Evolutionary conservation across 2,329 filamentous ascomycete species (phyloP).

Genomic region (Chrysosphaeria jannelii): DNA sequence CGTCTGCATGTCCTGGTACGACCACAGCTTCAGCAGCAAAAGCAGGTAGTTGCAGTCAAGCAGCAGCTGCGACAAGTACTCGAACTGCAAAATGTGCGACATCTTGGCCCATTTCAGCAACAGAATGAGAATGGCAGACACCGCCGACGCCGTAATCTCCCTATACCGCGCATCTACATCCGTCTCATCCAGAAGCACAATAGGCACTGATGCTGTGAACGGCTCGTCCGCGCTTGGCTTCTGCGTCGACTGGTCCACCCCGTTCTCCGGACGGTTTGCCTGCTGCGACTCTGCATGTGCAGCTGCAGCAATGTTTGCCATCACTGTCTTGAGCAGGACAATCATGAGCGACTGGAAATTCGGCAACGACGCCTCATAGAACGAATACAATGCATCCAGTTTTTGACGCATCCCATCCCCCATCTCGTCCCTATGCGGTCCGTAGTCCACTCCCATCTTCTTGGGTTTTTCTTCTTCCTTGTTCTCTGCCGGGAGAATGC

Average conservation of each 20-base stretch:
- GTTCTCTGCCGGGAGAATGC: too few relatives aligned
- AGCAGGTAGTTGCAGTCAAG: slow-evolving; percentile 90
- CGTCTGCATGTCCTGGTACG: slow-evolving; percentile 78
- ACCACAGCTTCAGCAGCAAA: slow-evolving; percentile 72
- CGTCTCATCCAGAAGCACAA: slow-evolving; percentile 55
- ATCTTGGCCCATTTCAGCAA: slow-evolving; percentile 89
- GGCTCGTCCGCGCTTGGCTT: slow-evolving; percentile 6
- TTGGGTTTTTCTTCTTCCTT: too few relatives aligned
- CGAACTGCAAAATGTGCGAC: slow-evolving; percentile 72
- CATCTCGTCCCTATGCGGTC: slow-evolving; percentile 17
- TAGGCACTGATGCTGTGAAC: slow-evolving; percentile 14
- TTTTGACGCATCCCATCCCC: slow-evolving; percentile 28
- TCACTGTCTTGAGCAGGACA: slow-evolving; percentile 64
- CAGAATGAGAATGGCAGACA: slow-evolving; percentile 68
- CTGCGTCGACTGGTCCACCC: too few relatives aligned
- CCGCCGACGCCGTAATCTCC: slow-evolving; percentile 73
- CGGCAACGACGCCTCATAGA: slow-evolving; percentile 54
- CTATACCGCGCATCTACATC: slow-evolving; percentile 54
- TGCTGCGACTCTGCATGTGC: slow-evolving; percentile 4
- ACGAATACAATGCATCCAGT: slow-evolving; percentile 44
- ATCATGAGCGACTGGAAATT: slow-evolving; percentile 82
- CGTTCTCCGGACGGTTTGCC: neutral
- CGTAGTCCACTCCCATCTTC: slow-evolving; percentile 13
- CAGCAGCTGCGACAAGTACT: slow-evolving; percentile 78
- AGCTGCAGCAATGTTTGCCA: slow-evolving; percentile 48